A percentile compares a stretch with the other conserved stretches of the same genome.
These are phyloP conservation scores for Cnidoscolus chayamansa DNA, from an alignment of 441 rosid species.

Conservation along the genomic window DNA sequence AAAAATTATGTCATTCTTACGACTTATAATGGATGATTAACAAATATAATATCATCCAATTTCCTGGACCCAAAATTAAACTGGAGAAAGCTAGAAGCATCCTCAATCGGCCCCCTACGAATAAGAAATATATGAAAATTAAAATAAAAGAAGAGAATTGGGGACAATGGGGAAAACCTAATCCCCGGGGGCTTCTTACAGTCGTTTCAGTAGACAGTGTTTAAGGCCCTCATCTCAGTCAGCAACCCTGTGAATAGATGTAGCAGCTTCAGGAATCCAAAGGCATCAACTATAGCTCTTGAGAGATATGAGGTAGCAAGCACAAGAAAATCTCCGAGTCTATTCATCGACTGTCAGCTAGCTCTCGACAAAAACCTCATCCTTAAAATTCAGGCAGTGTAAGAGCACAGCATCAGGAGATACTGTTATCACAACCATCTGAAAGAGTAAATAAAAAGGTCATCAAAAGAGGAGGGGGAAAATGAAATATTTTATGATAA, in stretches of 20 bases:
- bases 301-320: neutral
- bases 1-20: too few relatives aligned
- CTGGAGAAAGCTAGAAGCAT: neutral
- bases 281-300: neutral
- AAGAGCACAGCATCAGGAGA: neutral
- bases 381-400: neutral
- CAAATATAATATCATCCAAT: neutral
- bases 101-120: neutral
- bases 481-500: too few relatives aligned
- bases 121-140: neutral
- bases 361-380: slow-evolving; percentile 16
- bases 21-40: slow-evolving; percentile 4
- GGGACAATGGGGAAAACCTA: neutral
- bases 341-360: slow-evolving; percentile 18
- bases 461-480: too few relatives aligned
- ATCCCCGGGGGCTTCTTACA: slow-evolving; percentile 18
- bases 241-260: neutral
- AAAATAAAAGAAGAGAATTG: neutral
- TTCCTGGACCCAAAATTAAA: slow-evolving; percentile 7
- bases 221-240: neutral
- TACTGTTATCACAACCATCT: neutral
- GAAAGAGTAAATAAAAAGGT: too few relatives aligned
- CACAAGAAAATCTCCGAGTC: neutral
- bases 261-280: slow-evolving; percentile 20
- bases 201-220: neutral